Conservation (phyloP, 1,284 basidiomycete species). For the Papiliotrema laurentii region DNA sequence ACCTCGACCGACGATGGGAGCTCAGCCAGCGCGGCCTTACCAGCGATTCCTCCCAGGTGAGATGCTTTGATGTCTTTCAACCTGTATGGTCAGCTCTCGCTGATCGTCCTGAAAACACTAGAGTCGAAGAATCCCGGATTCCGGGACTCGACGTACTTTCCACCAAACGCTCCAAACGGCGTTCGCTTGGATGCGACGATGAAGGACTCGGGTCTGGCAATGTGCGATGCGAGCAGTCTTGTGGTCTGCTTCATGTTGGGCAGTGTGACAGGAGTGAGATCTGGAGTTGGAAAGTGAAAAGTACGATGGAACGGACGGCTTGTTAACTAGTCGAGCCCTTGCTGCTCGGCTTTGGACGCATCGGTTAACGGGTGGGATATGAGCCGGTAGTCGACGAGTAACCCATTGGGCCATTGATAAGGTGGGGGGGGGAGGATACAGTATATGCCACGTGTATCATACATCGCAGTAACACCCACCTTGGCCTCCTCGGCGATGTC, state of each 20-base stretch:
- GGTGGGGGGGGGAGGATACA: no score
- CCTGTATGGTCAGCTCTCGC: constrained; percentile 10
- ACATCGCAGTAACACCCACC: no score
- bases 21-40: constrained; percentile 53
- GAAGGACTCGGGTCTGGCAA: constrained; percentile 32
- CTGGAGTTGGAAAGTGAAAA: neutral
- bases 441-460: no score
- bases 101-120: neutral
- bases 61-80: constrained; percentile 49
- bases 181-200: constrained; percentile 50
- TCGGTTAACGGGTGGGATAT: no score
- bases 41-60: constrained; percentile 53
- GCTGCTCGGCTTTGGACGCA: no score
- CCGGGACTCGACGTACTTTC: constrained; percentile 39
- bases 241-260: constrained; percentile 16
- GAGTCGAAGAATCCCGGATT: neutral
- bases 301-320: no score
- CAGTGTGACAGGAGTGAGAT: neutral
- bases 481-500: no score
- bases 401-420: no score
- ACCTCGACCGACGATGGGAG: constrained; percentile 49
- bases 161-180: constrained; percentile 55
- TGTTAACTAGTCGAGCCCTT: no score
- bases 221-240: constrained; percentile 18
- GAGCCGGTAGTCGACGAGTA: no score